A percentile compares a stretch with the other conserved stretches of the same genome.
phyloP scores from a whole-genome alignment of 192 early-diverging fungal species.

The Podila horticola region DNA sequence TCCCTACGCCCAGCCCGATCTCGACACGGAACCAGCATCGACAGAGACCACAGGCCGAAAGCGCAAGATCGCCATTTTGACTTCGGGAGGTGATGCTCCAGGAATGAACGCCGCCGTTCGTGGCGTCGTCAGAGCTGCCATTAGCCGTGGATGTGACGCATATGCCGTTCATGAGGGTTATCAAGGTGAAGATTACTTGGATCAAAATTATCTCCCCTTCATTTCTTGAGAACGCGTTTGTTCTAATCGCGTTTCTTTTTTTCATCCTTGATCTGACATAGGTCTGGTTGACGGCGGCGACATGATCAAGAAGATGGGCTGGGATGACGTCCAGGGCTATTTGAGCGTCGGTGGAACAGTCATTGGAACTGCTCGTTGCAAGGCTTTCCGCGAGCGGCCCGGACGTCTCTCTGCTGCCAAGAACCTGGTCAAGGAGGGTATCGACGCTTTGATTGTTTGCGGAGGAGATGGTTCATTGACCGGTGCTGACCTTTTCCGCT shows the following conservation, averaged over 20 bases:
- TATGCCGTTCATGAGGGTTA: conserved; percentile 97
- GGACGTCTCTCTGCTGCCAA: conserved; percentile 85
- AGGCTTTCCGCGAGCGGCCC: conserved; percentile 82
- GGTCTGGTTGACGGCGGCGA: conserved; percentile 94
- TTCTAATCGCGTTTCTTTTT: neutral
- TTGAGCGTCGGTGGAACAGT: conserved; percentile 89
- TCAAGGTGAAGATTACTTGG: conserved; percentile 65
- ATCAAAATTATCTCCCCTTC: neutral
- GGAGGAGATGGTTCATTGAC: conserved; percentile 98
- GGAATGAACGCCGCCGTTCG: conserved; percentile 98
- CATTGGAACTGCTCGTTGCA: conserved; percentile 94
- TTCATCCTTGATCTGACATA: conserved; percentile 13
- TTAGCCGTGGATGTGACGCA: conserved; percentile 83
- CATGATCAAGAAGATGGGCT: conserved; percentile 83
- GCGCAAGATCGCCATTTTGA: conserved; percentile 93
- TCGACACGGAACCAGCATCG: conserved; percentile 2
- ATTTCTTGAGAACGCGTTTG: neutral
- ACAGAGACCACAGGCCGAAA: conserved; percentile 11
- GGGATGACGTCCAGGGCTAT: conserved; percentile 93
- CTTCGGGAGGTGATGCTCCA: conserved; percentile 94
- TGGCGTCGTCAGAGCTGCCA: conserved; percentile 87
- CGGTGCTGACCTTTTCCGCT: conserved; percentile 90
- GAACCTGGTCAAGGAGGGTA: conserved; percentile 91
- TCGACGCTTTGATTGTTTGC: conserved; percentile 94
- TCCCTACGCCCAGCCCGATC: neutral